Evolutionary conservation across 176 grass and related monocot species (phyloP).

Genomic region (Avena atlantica): DNA sequence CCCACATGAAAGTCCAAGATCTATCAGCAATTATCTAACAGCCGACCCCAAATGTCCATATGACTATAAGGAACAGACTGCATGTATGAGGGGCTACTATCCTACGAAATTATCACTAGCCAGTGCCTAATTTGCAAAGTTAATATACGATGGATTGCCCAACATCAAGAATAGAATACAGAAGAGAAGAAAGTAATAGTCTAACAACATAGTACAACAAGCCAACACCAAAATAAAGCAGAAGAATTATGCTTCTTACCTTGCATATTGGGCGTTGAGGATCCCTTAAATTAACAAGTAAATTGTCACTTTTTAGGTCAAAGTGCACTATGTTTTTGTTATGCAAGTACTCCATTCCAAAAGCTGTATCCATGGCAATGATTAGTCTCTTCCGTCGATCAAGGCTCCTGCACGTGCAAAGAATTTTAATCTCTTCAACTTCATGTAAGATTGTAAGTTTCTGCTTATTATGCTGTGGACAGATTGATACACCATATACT

Average conservation of each 20-base stretch:
- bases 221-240: conserved; percentile 15
- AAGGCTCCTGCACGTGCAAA: conserved; percentile 58
- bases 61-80: neutral
- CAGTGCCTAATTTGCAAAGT: neutral
- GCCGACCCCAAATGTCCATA: conserved; percentile 21
- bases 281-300: conserved; percentile 97
- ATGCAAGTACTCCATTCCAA: conserved; percentile 99
- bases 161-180: conserved; percentile 5
- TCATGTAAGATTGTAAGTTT: conserved; percentile 10
- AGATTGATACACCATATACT: conserved; percentile 20
- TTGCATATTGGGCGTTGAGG: conserved; percentile 99
- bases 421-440: conserved; percentile 26
- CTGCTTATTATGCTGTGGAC: conserved; percentile 2
- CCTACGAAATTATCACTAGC: neutral
- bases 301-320: conserved; percentile 98
- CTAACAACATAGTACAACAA: neutral
- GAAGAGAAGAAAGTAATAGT: conserved; percentile 9
- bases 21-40: conserved; percentile 25
- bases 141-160: conserved; percentile 15
- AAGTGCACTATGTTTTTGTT: conserved; percentile 98
- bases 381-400: conserved; percentile 78
- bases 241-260: conserved; percentile 44
- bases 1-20: neutral
- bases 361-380: conserved; percentile 98
- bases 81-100: neutral